Evolutionary conservation across 495 filamentous ascomycete species (phyloP), one percentile per base, ranked within the genome.

Genomic region (Annulohypoxylon bovei): DNA sequence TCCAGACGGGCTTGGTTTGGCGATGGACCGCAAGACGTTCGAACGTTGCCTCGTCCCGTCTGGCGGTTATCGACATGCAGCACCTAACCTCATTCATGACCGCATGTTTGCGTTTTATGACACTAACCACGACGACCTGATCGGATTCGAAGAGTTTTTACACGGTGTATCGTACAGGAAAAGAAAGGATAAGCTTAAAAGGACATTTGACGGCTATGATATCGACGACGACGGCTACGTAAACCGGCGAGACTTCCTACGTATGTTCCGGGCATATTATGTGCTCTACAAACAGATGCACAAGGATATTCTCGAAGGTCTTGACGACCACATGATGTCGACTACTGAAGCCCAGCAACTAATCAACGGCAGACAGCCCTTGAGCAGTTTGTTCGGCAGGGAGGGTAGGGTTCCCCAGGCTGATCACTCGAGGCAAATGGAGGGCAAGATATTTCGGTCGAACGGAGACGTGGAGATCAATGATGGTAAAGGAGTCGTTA

Each of bases 51-150:
- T 99, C 62, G 87, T 95, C 1, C 95, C 94, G 1, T 91, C 91
- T 37, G 90, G 89, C 3, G 89, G 91, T n/a, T 86, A 87, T 63
- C 85, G 90, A 30, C 90, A 91, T 12, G 88, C 90, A 8, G 86
- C 91, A 4, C 93, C 95, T 4, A 97, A 95, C 78, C 84, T 97
- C 2, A 91, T 98, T 44, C 94, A 97, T 73, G 94, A 98, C 80
- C 91, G 95, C 61, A 92, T 97, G 87, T 99, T 99, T 80, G 88
- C 91, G 32, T 98, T 97, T 77, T 99, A 97, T 77, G 96, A 98
- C 74, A 91, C 89, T 40, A 93, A 98, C 73, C 84, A 87, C 32
- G 92, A 98, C 73, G 92, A 91, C 7, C 80, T 96, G 8, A 97
- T 99, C 72, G 92, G 93, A n/a, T 98, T 98, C 71, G 88, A 92